Base-by-base conservation (phyloP, 2,329 filamentous ascomycete species). In the Tolypocladium pustulatum region DNA sequence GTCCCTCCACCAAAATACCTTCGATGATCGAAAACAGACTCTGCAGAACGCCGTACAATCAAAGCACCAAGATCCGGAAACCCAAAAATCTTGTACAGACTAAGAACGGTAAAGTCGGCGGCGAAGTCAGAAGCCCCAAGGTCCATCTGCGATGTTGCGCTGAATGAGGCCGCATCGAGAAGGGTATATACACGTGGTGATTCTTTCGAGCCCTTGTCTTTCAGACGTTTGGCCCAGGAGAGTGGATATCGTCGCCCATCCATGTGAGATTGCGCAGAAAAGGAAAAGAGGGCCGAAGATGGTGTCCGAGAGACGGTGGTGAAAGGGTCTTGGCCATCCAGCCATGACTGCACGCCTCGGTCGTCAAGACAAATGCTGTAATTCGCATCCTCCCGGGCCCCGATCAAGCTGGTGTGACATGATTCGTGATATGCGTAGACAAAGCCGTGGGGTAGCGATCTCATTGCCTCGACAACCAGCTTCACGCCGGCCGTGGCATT, bases 51-150 rank as follows among this genome's bases (percentile, higher is more conserved):
- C 49, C 88, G 85, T 15, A 97, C 85, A 36, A 97, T 85, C 59
- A 99, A 74, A 1, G 87, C 91, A 1, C 93, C 93, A 2, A 97
- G 77, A 69, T 97, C 90, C 0, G 93, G 93, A 63, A 97, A 97
- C 1, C 94, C 93, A 71, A 97, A 97, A n/a, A 97, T 92, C 71
- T 97, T 99, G 76, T 97, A 95, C 63, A 97, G 85, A 71, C 92
- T 97, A 49, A 97, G 68, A 0, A 90, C 88, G 0, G 84, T 87
- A 64, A 97, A 97, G 70, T 97, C 93, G 1, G 93, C 89, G 0
- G 88, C 85, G 0, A 73, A 69, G 0, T 77, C 74, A 0, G 79
- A 65, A 64, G 89, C 75, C 58, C 83, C 78, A 2, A 97, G 75
- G 67, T 95, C 83, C 8, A 97, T 76, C 1, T 84, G 84, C 5